These are phyloP conservation scores for Nadsonia commutata DNA, from an alignment of 1,139 yeast genomes.

Conservation along the genomic window DNA sequence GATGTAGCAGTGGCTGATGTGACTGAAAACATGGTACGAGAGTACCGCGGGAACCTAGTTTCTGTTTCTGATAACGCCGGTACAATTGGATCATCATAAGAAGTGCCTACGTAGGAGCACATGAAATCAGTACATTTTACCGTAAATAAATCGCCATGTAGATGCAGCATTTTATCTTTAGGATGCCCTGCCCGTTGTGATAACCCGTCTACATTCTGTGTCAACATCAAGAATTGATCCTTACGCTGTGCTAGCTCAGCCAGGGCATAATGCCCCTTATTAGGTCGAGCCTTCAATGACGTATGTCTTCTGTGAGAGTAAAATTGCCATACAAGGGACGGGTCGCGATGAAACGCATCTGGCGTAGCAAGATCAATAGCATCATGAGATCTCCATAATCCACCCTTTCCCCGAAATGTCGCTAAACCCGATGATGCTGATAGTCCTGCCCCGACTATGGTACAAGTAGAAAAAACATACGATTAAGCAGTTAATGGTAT, in stretches of 20 bases:
- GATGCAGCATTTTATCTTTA: constrained; percentile 35
- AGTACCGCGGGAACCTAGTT: not conserved
- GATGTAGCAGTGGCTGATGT: constrained; percentile 4
- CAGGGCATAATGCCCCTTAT: constrained; percentile 55
- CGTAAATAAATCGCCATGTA: constrained; percentile 69
- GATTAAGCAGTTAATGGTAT: not conserved
- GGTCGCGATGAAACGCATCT: constrained; percentile 72
- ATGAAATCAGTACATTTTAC: constrained; percentile 60
- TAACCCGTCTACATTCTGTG: constrained; percentile 75
- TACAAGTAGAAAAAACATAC: not conserved
- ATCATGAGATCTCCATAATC: constrained; percentile 65
- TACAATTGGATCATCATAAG: constrained; percentile 49
- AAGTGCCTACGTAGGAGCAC: constrained; percentile 45
- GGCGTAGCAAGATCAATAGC: constrained; percentile 82
- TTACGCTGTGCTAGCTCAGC: constrained; percentile 36
- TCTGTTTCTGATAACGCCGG: constrained; percentile 30
- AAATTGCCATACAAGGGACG: constrained; percentile 82
- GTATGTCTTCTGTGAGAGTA: constrained; percentile 53
- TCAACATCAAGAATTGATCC: constrained; percentile 40
- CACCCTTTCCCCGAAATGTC: constrained; percentile 58
- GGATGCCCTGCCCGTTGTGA: constrained; percentile 52
- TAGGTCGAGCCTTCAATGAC: constrained; percentile 57
- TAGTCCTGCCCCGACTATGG: constrained; percentile 62
- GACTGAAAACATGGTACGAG: not conserved
- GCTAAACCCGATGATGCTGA: constrained; percentile 67